Percentiles rank a stretch among this genome's conserved stretches.
Conservation (phyloP, 192 early-diverging fungal species). For the Geranomyces michiganensis region DNA sequence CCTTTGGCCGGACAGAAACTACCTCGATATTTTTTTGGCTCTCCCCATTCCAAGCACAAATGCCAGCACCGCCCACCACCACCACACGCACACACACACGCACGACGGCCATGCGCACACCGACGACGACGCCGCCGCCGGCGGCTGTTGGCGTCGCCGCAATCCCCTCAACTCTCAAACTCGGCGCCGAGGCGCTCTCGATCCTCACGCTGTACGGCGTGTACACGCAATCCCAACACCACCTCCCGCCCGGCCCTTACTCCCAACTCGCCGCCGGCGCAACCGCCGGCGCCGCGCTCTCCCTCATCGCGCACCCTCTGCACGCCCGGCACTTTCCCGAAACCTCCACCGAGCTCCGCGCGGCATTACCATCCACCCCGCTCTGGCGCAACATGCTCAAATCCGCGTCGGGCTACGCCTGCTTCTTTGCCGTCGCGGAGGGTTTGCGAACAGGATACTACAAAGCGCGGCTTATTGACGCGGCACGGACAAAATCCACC, state of each 20-base stretch:
- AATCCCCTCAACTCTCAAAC: neutral
- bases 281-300: slow-evolving; percentile 16
- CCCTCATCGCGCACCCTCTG: slow-evolving; percentile 16
- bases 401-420: slow-evolving; percentile 28
- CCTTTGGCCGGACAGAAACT: too few species aligned
- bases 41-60: too few species aligned
- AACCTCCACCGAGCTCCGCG: slow-evolving; percentile 28
- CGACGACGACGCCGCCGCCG: too few species aligned
- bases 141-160: too few species aligned
- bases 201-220: slow-evolving; percentile 27
- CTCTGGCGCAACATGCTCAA: slow-evolving; percentile 12
- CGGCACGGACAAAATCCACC: slow-evolving; percentile 5
- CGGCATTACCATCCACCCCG: neutral
- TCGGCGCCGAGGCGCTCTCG: slow-evolving; percentile 24
- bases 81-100: too few species aligned
- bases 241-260: slow-evolving; percentile 22
- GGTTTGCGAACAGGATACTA: slow-evolving; percentile 31
- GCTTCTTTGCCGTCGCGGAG: slow-evolving; percentile 33
- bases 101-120: too few species aligned
- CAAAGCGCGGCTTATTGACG: slow-evolving; percentile 30
- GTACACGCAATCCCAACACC: slow-evolving; percentile 29
- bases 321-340: slow-evolving; percentile 24
- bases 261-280: slow-evolving; percentile 20
- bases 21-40: too few species aligned
- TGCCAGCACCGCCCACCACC: too few species aligned